Percentiles rank a stretch among this genome's conserved stretches.
phyloP scores from a whole-genome alignment of 345 rosid species.

The Murraya koenigii region DNA sequence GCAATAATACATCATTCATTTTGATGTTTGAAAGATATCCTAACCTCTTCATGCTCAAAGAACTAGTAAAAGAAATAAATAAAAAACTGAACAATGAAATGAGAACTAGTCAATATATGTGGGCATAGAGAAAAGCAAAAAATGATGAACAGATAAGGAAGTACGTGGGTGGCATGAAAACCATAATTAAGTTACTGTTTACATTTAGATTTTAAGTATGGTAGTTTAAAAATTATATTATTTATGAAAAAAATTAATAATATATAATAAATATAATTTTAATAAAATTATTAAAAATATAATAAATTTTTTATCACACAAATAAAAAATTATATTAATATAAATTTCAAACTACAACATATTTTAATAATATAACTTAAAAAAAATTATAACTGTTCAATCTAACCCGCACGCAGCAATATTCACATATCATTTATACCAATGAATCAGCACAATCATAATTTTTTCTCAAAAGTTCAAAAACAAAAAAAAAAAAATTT shows the following conservation, averaged over 20 bases:
- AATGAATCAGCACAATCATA: background rate
- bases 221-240: too few relatives aligned
- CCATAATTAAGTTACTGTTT: background rate
- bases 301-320: too few relatives aligned
- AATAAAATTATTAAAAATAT: too few relatives aligned
- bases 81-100: background rate
- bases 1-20: background rate
- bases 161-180: background rate
- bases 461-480: background rate
- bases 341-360: too few relatives aligned
- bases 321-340: too few relatives aligned
- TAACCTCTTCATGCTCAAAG: background rate
- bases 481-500: too few relatives aligned
- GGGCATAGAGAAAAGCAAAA: background rate
- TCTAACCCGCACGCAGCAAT: conserved; percentile 3
- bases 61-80: background rate
- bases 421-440: background rate
- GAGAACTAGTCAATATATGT: background rate
- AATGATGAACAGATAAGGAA: background rate
- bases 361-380: too few relatives aligned
- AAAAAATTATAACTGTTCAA: too few relatives aligned
- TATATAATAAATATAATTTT: too few relatives aligned
- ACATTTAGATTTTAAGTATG: too few relatives aligned
- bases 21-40: background rate
- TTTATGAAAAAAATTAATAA: too few relatives aligned